Evolutionary conservation across 2,329 filamentous ascomycete genomes (phyloP).

Genomic region (Aureobasidium lini): DNA sequence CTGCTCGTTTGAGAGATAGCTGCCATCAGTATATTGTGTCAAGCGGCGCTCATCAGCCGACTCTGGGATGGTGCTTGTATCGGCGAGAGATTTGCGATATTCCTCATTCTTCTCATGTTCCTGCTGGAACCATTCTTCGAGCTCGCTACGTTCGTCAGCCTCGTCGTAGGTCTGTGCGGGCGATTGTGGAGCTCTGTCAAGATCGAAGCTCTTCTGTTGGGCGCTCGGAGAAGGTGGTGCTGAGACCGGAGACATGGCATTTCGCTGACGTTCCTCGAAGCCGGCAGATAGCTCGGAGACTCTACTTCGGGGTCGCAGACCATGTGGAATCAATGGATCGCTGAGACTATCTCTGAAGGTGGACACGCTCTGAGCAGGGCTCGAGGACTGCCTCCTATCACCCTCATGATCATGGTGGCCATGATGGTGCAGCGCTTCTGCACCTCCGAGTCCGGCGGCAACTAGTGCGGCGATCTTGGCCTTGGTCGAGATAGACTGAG

Average conservation of each 20-base stretch:
- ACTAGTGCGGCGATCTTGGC: conserved; percentile 30
- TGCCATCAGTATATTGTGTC: conserved; percentile 49
- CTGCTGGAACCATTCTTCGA: conserved; percentile 44
- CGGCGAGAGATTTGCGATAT: conserved; percentile 41
- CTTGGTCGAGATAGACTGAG: conserved; percentile 34
- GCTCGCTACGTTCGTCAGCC: conserved; percentile 26
- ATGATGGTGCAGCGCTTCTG: conserved; percentile 14
- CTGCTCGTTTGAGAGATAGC: conserved; percentile 35
- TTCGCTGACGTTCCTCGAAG: conserved; percentile 2
- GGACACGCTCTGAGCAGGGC: conserved; percentile 86
- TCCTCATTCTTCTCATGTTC: conserved; percentile 55
- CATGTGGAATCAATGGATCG: conserved; percentile 27
- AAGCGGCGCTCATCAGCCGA: conserved; percentile 41
- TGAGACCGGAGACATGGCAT: conserved; percentile 4
- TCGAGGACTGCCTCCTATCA: conserved; percentile 42
- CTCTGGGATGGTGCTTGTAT: neutral
- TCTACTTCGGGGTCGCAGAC: conserved; percentile 26
- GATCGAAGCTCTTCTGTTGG: conserved; percentile 19
- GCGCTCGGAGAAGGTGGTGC: neutral
- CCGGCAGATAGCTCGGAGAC: conserved; percentile 13
- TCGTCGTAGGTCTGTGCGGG: conserved; percentile 22
- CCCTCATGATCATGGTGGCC: conserved; percentile 31
- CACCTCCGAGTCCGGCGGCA: conserved; percentile 33
- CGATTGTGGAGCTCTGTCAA: neutral
- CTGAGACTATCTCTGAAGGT: conserved; percentile 60